Conservation (phyloP, 164 flowering plant species). For the Magnolia kwangsiensis region DNA sequence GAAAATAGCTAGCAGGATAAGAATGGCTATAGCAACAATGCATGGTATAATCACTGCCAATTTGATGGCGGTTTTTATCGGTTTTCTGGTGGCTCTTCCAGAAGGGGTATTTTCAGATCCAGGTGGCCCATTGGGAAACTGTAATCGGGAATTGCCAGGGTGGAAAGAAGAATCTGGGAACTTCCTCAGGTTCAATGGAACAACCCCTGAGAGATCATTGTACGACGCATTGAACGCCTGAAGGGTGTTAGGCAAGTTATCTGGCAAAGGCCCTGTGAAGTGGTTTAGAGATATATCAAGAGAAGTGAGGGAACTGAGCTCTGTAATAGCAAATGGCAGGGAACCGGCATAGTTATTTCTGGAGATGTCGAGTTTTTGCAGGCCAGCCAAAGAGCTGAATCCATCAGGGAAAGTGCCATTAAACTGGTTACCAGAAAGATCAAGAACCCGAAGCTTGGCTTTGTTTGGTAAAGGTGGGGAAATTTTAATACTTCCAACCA, state of each 20-base stretch:
- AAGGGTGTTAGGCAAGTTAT: slow-evolving; percentile 55
- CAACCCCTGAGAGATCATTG: slow-evolving; percentile 82
- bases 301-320: slow-evolving; percentile 43
- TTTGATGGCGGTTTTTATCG: slow-evolving; percentile 52
- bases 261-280: slow-evolving; percentile 77
- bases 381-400: slow-evolving; percentile 51
- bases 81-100: slow-evolving; percentile 33
- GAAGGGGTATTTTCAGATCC: slow-evolving; percentile 33
- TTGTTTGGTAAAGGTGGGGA: slow-evolving; percentile 37
- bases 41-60: slow-evolving; percentile 61
- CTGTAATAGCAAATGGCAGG: slow-evolving; percentile 60
- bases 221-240: slow-evolving; percentile 72
- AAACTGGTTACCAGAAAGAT: slow-evolving; percentile 73
- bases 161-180: slow-evolving; percentile 80
- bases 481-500: slow-evolving; percentile 48
- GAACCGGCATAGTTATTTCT: slow-evolving; percentile 78
- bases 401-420: slow-evolving; percentile 65
- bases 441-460: slow-evolving; percentile 57
- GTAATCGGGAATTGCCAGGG: slow-evolving; percentile 68
- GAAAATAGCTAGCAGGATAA: slow-evolving; percentile 64
- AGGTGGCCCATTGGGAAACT: slow-evolving; percentile 52
- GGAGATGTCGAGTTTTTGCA: slow-evolving; percentile 64
- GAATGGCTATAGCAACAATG: slow-evolving; percentile 49
- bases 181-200: slow-evolving; percentile 70
- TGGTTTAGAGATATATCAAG: slow-evolving; percentile 75